Percentiles rank a stretch among this genome's conserved stretches.
These are phyloP conservation scores for Hsuehochloa calcarea DNA, from an alignment of 176 grass and related monocot genomes.

Conservation along the genomic window DNA sequence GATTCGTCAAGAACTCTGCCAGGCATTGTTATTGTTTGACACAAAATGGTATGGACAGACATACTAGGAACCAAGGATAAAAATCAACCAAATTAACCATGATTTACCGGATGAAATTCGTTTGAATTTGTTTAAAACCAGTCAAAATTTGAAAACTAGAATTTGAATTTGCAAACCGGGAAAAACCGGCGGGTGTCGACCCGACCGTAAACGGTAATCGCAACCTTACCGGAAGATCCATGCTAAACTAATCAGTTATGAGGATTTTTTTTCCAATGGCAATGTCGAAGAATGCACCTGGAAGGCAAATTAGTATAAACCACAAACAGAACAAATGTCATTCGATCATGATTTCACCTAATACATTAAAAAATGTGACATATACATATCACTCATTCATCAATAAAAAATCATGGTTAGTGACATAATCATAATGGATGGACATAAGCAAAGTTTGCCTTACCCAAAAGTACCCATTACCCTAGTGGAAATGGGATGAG, in stretches of 20 bases:
- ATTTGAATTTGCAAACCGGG: no score
- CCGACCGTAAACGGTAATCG: no score
- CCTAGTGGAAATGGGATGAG: conserved; percentile 72
- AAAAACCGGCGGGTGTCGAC: no score
- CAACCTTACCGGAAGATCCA: no score
- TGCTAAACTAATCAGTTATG: no score
- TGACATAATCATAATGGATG: not conserved
- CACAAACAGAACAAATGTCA: conserved; percentile 1
- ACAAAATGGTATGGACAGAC: not conserved
- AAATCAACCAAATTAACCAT: not conserved
- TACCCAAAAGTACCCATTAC: conserved; percentile 99
- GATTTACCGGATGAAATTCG: no score
- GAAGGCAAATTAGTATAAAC: not conserved
- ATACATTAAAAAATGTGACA: not conserved
- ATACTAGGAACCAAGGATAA: not conserved
- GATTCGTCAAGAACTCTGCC: not conserved
- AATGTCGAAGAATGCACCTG: not conserved
- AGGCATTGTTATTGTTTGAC: not conserved
- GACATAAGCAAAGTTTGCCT: conserved; percentile 25
- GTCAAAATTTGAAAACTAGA: no score
- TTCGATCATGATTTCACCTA: not conserved
- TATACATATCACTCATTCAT: not conserved
- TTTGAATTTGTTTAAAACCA: no score
- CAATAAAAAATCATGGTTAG: not conserved
- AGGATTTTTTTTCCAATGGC: not conserved